Base-by-base conservation (phyloP, 192 early-diverging fungal species). In the Backusella mclennaniae region DNA sequence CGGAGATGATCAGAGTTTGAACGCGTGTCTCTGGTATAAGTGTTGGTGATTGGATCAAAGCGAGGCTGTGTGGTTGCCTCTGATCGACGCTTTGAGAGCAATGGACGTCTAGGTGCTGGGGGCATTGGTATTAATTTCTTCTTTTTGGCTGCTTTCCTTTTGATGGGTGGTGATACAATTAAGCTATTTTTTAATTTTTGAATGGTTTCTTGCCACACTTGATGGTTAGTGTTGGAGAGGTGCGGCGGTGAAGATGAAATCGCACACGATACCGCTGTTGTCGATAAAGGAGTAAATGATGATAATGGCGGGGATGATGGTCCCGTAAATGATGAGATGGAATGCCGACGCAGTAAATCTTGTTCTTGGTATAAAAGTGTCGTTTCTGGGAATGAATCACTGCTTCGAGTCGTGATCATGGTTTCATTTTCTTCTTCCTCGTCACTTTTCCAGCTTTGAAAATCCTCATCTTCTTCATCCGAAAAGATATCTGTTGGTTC, bases 1-100 rank as follows among this genome's bases (percentile, higher is more conserved):
- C 85, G 76, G 19, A 88, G 66, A 71, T 88, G 85, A 79, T 83
- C 85, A 4, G 87, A 71, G 69, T 88, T 88, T 41, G 84, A 83
- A 46, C 87, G 82, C 71, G 84, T 83, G 75, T 88, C 87, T 59
- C 87, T 74, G 42, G 77, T 77, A 59, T 82, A 82, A 23, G 80
- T 82, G 67, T 82, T 82, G 21, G 80, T 82, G 21, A 38, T 70
- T 44, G 76, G 76, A 49, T 82, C 39, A 36, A 82, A 82, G 12
- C 80, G 73, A 46, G 80, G 80, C 26, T 82, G 80, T 3, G 80
- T 82, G 1, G 80, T 82, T 11, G 80, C 80, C 72, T 82, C 80
- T 12, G 80, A 82, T 67, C 80, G 39, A 19, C 80, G 76, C 15
- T 52, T 52, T 1, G 73, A 76, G 14, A 70, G 56, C 7, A 42